Base-by-base conservation (phyloP, 2,329 filamentous ascomycete genomes). In the Fusarium pseudograminearum region DNA sequence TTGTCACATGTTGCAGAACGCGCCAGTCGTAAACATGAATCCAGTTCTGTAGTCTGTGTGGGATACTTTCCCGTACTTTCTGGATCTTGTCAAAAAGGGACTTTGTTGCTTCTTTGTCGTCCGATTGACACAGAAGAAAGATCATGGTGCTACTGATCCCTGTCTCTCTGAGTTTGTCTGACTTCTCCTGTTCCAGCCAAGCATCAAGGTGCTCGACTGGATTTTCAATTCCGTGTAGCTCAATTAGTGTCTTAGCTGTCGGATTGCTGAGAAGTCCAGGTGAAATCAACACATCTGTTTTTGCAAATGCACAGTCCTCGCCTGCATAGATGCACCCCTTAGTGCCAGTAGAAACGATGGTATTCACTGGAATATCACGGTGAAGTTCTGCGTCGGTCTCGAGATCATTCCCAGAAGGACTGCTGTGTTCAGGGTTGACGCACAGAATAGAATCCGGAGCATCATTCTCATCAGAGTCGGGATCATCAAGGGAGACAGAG, bases 11-110 rank as follows among this genome's bases (percentile, higher is more conserved):
- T 33, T 79, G 76, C 47, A 86, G 61, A 7, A 85, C 72, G 7
- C 82, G 78, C 83, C 84, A 86, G 67, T 86, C 83, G 55, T 83
- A 84, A 3, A 85, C 77, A 8, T 77, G 76, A 3, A 84, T 78
- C 76, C 79, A 81, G 12, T 79, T 77, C 8, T 79, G 73, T 30
- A 70, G 24, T 5, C 7, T 18, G 34, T 14, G 18, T 15, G 72
- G 72, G 12, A 70, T 71, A 24, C 56, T 67, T 15, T 78, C 46
- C 14, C 78, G 76, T 12, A 74, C 64, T 9, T 70, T 57, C 36
- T 82, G 73, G 10, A 84, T 76, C 6, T 64, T 68, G 22, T 61
- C 59, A 5, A 83, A 63, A n/a, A 84, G 77, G 0, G 66, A 62
- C 28, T 74, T 69, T 0, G 48, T 30, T 18, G 79, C 82, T 16